phyloP scores from a whole-genome alignment of 1,284 basidiomycete genomes.

The Cutaneotrichosporon cavernicola region DNA sequence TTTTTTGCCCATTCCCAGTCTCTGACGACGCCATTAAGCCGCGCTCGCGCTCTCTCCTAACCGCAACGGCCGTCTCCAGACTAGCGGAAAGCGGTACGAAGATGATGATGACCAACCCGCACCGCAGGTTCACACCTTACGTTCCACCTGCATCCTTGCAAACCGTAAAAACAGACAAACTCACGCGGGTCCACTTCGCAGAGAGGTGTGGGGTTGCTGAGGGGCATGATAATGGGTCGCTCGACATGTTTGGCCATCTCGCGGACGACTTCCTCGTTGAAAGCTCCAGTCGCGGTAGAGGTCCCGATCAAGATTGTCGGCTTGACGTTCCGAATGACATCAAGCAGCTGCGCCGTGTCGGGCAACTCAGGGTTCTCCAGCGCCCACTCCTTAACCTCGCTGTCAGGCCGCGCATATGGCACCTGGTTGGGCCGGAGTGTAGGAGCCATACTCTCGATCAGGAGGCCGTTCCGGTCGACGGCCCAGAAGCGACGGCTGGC shows the following conservation, averaged over 20 bases:
- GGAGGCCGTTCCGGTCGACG: conserved; percentile 55
- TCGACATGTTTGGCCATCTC: conserved; percentile 70
- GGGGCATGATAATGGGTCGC: conserved; percentile 75
- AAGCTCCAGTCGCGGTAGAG: conserved; percentile 75
- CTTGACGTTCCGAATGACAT: conserved; percentile 64
- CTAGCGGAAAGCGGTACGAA: no score
- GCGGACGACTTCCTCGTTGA: conserved; percentile 67
- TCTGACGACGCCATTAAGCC: no score
- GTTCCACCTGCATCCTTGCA: no score
- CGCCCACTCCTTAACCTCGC: conserved; percentile 52
- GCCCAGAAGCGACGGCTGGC: conserved; percentile 68
- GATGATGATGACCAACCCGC: no score
- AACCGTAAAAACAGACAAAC: not conserved
- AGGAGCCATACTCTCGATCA: conserved; percentile 51
- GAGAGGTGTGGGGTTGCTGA: conserved; percentile 75
- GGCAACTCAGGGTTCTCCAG: conserved; percentile 18
- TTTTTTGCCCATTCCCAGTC: no score
- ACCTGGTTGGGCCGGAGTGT: conserved; percentile 51
- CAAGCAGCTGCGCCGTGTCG: conserved; percentile 52
- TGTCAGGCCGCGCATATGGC: conserved; percentile 53
- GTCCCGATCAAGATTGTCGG: conserved; percentile 81
- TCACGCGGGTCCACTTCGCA: conserved; percentile 67
- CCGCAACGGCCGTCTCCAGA: no score
- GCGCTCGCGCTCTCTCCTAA: no score
- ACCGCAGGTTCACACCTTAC: no score